phyloP scores from a whole-genome alignment of 2,329 filamentous ascomycete species.

The Arachnomyces sp. region DNA sequence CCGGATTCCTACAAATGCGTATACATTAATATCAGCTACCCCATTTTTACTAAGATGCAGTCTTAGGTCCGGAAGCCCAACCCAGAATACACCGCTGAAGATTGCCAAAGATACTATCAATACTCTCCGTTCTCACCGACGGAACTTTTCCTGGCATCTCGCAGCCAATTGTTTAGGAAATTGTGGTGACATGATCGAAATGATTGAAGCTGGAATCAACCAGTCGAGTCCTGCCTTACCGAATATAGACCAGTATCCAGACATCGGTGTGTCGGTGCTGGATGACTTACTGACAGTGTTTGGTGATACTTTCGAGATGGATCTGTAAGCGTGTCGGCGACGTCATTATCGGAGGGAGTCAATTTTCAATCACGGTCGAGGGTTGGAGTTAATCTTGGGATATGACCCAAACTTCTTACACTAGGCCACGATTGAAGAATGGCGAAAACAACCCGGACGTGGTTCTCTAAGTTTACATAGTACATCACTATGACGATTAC shows the following conservation, averaged over 20 bases:
- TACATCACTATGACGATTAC: too few species aligned
- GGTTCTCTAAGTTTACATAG: too few species aligned
- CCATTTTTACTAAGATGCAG: slow-evolving; percentile 45
- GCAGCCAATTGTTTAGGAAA: slow-evolving; percentile 44
- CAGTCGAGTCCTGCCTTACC: slow-evolving; percentile 1
- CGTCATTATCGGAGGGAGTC: too few species aligned
- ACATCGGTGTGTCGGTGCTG: slow-evolving; percentile 3
- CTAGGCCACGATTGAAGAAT: too few species aligned
- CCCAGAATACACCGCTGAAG: slow-evolving; percentile 33
- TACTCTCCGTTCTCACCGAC: slow-evolving; percentile 33
- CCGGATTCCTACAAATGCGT: slow-evolving; percentile 43
- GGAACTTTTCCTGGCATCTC: slow-evolving; percentile 41
- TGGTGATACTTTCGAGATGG: slow-evolving; percentile 3
- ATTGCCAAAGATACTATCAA: slow-evolving; percentile 37
- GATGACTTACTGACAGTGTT: slow-evolving; percentile 4
- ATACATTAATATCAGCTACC: slow-evolving; percentile 42
- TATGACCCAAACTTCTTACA: too few species aligned
- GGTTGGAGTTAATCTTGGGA: too few species aligned
- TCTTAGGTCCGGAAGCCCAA: slow-evolving; percentile 35
- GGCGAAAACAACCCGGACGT: too few species aligned
- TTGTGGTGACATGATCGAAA: slow-evolving; percentile 42
- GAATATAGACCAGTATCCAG: slow-evolving; percentile 2
- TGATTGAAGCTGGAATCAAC: too few species aligned
- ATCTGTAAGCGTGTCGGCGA: too few species aligned
- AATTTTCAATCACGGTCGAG: too few species aligned